These are phyloP conservation scores for Cercospora berteroae DNA, from an alignment of 2,329 filamentous ascomycete genomes.

Conservation along the genomic window DNA sequence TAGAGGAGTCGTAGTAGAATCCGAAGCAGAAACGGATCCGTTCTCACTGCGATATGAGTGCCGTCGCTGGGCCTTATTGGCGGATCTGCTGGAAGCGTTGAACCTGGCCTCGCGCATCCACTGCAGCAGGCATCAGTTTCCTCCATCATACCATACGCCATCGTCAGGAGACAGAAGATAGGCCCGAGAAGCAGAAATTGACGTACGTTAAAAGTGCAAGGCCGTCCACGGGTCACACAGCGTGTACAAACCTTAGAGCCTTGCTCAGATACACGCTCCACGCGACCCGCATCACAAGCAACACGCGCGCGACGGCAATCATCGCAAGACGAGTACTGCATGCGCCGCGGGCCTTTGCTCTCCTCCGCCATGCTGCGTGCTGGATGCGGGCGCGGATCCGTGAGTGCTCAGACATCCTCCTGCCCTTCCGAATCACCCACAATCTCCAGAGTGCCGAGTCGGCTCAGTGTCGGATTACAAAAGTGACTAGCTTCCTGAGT, in stretches of 20 bases:
- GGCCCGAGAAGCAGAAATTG: not conserved
- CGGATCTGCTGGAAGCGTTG: not conserved
- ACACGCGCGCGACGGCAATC: conserved; percentile 5
- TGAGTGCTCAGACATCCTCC: not conserved
- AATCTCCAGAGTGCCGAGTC: not conserved
- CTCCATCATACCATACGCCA: not conserved
- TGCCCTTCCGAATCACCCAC: not conserved
- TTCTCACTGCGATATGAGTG: not conserved
- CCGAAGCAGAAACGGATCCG: not conserved
- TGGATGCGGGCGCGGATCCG: not conserved
- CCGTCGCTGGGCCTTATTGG: conserved; percentile 1
- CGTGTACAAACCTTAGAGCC: conserved; percentile 5
- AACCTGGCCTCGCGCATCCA: conserved; percentile 6
- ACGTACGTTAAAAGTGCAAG: conserved; percentile 3
- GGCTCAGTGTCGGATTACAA: too few species aligned
- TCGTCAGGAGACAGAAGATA: too few species aligned
- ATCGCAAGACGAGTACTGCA: conserved; percentile 10
- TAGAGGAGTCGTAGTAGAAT: not conserved
- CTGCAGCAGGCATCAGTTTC: not conserved
- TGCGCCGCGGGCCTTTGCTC: conserved; percentile 1
- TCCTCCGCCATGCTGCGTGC: not conserved
- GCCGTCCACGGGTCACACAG: not conserved
- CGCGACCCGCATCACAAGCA: conserved; percentile 5
- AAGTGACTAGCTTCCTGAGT: too few species aligned
- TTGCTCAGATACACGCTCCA: not conserved